Evolutionary conservation across 495 filamentous ascomycete species (phyloP), one percentile per base, ranked within the genome.

Genomic region (Aspergillus ostianus): DNA sequence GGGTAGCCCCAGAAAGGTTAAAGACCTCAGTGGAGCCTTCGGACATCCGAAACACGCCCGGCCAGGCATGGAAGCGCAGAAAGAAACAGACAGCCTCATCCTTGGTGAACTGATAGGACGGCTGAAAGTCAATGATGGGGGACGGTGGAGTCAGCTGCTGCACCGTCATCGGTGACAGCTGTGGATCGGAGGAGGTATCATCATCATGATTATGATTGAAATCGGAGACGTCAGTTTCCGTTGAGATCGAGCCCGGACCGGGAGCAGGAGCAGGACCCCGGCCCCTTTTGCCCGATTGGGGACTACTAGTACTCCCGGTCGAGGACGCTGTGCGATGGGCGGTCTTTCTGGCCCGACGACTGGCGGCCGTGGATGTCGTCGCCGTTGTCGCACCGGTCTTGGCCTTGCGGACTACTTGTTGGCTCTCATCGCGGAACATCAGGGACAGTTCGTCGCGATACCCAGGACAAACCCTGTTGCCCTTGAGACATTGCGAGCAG

Each of bases 381-480:
- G 32, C 32, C 32, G 32, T 8, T 9, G 66, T 63, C 41, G 64
- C 47, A 30, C 64, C 68, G 10, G 81, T 80, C 52, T 80, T 81
- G 47, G 83, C 85, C 70, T 88, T 90, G 58, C 80, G 80, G 58
- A 84, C 82, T 49, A 90, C 85, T 60, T 84, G 80, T 55, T 81
- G 80, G 67, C 86, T 90, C 68, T 91, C 85, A 65, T 90, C 85
- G 27, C 87, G 85, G 68, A 91, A 91, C 79, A 89, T 84, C 47
- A 90, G 73, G 47, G 87, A 85, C 41, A 87, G 69, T 55, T 85
- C 80, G 55, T 90, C 87, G 56, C 87, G 80, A 65, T 91, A 91
- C 23, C 88, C 88, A 53, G 85, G 85, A 64, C 88, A 91, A 61
- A 73, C 72, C 64, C 85, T 80, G 59, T 83, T 81, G 50, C 86